Percentiles rank a stretch among this genome's conserved stretches.
These are phyloP conservation scores for Suillus spraguei DNA, from an alignment of 768 basidiomycete genomes.

Conservation along the genomic window DNA sequence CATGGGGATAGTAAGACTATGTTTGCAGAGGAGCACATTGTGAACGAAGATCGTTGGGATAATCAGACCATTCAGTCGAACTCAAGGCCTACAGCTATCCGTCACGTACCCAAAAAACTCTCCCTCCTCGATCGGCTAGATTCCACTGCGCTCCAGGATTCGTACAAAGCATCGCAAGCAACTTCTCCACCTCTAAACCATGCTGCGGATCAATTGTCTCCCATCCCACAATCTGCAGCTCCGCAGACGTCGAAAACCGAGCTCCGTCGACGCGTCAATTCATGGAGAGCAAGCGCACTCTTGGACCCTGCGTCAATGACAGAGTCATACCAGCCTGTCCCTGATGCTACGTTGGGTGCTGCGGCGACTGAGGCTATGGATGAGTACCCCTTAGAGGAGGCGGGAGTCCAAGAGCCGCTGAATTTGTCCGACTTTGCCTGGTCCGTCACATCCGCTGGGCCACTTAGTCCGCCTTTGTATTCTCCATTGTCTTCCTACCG, in stretches of 20 bases:
- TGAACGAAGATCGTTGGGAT: slow-evolving; percentile 38
- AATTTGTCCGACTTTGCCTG: slow-evolving; percentile 69
- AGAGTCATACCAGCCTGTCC: slow-evolving; percentile 27
- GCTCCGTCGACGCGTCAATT: slow-evolving; percentile 58
- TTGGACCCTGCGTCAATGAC: slow-evolving; percentile 50
- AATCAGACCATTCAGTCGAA: slow-evolving; percentile 14
- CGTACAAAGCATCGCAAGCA: slow-evolving; percentile 28
- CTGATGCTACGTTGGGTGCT: slow-evolving; percentile 17
- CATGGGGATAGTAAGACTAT: slow-evolving; percentile 57
- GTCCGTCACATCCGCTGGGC: slow-evolving; percentile 73
- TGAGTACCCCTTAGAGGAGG: slow-evolving; percentile 23
- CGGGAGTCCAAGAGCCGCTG: slow-evolving; percentile 33
- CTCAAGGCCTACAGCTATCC: slow-evolving; percentile 34
- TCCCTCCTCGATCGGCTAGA: slow-evolving; percentile 72
- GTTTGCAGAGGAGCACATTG: slow-evolving; percentile 44
- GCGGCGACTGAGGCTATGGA: slow-evolving; percentile 23
- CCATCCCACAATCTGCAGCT: slow-evolving; percentile 64
- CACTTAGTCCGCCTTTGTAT: slow-evolving; percentile 45
- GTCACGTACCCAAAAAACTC: slow-evolving; percentile 66
- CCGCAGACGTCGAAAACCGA: slow-evolving; percentile 53
- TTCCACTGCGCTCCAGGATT: slow-evolving; percentile 39
- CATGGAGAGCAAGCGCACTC: slow-evolving; percentile 65
- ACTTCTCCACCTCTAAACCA: slow-evolving; percentile 24
- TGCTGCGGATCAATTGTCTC: slow-evolving; percentile 48
- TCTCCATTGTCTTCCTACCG: slow-evolving; percentile 42